Evolutionary conservation across 116 monocot genomes (phyloP).

Genomic region (Posidonia oceanica): DNA sequence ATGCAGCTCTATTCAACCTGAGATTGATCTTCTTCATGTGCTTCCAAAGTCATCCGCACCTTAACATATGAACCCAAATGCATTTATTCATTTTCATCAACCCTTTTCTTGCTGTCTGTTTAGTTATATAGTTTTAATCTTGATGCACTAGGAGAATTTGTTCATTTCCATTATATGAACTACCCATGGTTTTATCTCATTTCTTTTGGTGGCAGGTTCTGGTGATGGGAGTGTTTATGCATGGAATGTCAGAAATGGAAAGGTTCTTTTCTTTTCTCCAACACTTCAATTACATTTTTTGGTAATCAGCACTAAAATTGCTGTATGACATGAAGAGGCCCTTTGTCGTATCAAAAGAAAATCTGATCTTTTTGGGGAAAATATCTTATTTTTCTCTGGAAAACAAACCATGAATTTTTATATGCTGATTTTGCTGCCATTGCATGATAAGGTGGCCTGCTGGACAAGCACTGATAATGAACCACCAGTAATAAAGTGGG

Average conservation of each 20-base stretch:
- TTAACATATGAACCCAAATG: no score
- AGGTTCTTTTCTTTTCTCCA: slow-evolving; percentile 18
- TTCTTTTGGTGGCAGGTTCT: slow-evolving; percentile 42
- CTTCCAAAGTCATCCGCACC: no score
- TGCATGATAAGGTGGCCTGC: slow-evolving; percentile 52
- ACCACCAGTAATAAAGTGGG: slow-evolving; percentile 94
- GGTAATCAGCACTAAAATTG: background rate
- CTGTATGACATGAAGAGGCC: no score
- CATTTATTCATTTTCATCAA: no score
- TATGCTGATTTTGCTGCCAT: background rate
- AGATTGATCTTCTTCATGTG: no score
- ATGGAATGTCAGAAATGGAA: slow-evolving; percentile 75
- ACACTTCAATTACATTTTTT: background rate
- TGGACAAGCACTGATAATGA: slow-evolving; percentile 89
- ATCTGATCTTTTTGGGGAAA: no score
- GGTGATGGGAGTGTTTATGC: slow-evolving; percentile 95
- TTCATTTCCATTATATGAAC: background rate
- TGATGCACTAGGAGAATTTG: background rate
- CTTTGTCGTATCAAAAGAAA: no score
- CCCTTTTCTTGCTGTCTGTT: no score
- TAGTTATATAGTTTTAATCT: background rate
- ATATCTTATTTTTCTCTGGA: background rate
- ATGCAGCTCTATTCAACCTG: no score
- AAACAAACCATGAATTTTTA: background rate
- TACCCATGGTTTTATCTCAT: background rate